Percentiles rank a stretch among this genome's conserved stretches.
Conservation (phyloP, 371 early-diverging fungal genomes). For the Apophysomyces ossiformis region DNA sequence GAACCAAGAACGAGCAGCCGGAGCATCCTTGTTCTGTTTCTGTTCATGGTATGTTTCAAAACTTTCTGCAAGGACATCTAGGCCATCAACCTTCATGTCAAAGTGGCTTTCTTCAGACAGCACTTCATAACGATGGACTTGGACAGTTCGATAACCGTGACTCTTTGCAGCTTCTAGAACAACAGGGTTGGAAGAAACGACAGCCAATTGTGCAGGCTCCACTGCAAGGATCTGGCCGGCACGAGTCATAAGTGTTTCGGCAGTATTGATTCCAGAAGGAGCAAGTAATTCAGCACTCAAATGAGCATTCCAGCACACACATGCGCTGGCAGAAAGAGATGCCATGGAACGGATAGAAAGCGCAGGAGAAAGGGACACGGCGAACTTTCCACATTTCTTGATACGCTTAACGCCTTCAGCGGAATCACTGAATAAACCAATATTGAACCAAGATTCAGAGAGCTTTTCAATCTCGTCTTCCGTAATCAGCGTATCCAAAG, state of each 20-base stretch:
- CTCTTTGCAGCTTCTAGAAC: constrained; percentile 37
- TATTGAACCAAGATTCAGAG: constrained; percentile 32
- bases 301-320: constrained; percentile 54
- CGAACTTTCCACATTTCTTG: constrained; percentile 20
- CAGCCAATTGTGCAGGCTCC: constrained; percentile 34
- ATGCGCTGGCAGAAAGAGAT: constrained; percentile 37
- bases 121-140: constrained; percentile 26
- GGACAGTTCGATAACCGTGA: constrained; percentile 39
- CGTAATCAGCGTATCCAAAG: constrained; percentile 25
- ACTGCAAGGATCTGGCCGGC: constrained; percentile 31
- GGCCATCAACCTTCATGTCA: constrained; percentile 38
- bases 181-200: constrained; percentile 42
- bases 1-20: constrained; percentile 36
- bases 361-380: constrained; percentile 37
- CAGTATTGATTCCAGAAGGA: constrained; percentile 23
- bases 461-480: constrained; percentile 30
- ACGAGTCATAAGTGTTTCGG: constrained; percentile 12
- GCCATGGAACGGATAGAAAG: constrained; percentile 47
- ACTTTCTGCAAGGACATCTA: constrained; percentile 52
- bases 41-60: constrained; percentile 43
- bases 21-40: constrained; percentile 11
- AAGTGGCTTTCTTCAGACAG: constrained; percentile 13
- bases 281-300: constrained; percentile 42
- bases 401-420: constrained; percentile 38
- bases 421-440: constrained; percentile 39